Percentiles rank a stretch among this genome's conserved stretches.
These are phyloP conservation scores for Kwoniella europaea DNA, from an alignment of 768 basidiomycete genomes.

Conservation along the genomic window DNA sequence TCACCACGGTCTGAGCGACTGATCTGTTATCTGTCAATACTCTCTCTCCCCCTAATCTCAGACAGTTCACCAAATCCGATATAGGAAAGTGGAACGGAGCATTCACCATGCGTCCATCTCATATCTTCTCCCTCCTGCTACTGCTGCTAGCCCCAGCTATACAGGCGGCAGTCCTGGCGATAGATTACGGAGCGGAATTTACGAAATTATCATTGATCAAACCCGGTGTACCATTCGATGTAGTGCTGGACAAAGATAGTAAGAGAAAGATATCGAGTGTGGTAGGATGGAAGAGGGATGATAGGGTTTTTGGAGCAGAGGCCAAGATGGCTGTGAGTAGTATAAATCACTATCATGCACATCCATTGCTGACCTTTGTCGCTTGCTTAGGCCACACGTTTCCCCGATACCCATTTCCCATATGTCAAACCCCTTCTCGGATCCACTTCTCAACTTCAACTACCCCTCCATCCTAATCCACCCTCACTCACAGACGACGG, in stretches of 20 bases:
- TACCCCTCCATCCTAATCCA: constrained; percentile 52
- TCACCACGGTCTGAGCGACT: too few relatives aligned
- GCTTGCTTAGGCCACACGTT: constrained; percentile 76
- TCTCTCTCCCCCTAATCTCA: not conserved
- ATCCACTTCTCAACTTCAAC: constrained; percentile 25
- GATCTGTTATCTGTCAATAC: not conserved
- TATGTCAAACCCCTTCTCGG: constrained; percentile 84
- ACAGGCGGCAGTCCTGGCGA: constrained; percentile 73
- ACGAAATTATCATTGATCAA: constrained; percentile 96
- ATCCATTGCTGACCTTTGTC: not conserved
- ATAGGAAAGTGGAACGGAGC: not conserved
- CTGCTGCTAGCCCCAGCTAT: constrained; percentile 46
- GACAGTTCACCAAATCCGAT: too few relatives aligned
- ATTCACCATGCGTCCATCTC: constrained; percentile 12
- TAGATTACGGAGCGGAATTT: constrained; percentile 98
- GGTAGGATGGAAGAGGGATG: constrained; percentile 86
- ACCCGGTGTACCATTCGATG: constrained; percentile 92
- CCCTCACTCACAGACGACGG: constrained; percentile 43
- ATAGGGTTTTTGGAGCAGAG: constrained; percentile 86
- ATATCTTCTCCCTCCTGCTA: constrained; percentile 28
- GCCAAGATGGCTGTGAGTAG: constrained; percentile 80
- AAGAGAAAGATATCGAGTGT: constrained; percentile 91
- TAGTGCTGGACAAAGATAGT: constrained; percentile 93
- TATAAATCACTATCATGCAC: not conserved
- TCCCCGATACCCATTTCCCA: constrained; percentile 83